A percentile compares a stretch with the other conserved stretches of the same genome.
Evolutionary conservation across 371 early-diverging fungal species (phyloP).

Genomic region (Amoeboaphelidium protococcarum): DNA sequence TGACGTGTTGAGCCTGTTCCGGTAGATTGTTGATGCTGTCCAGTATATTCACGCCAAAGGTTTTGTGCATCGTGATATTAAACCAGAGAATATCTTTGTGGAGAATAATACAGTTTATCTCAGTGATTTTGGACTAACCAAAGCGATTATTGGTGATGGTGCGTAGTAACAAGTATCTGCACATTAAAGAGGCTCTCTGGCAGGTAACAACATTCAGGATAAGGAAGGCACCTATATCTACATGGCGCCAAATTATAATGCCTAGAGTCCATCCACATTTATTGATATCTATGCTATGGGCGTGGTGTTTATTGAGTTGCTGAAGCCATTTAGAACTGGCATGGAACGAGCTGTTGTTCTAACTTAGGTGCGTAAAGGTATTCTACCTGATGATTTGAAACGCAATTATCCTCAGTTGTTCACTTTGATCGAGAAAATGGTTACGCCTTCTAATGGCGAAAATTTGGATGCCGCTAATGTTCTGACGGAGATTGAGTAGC

Average conservation of each 20-base stretch:
- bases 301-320: background rate
- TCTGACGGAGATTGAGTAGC: too few species aligned
- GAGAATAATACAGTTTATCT: constrained; percentile 10
- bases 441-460: too few species aligned
- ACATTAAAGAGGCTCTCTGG: background rate
- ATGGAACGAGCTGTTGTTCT: background rate
- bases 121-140: constrained; percentile 53
- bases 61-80: constrained; percentile 47
- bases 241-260: background rate
- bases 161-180: too few species aligned
- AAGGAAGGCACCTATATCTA: background rate
- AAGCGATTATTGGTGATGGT: constrained; percentile 20
- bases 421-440: too few species aligned
- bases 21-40: constrained; percentile 11
- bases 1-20: constrained; percentile 1
- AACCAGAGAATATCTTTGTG: constrained; percentile 49
- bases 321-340: background rate
- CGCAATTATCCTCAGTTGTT: too few species aligned
- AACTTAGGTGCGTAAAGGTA: background rate
- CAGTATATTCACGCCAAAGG: constrained; percentile 40
- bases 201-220: background rate
- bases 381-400: background rate
- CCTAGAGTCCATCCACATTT: too few species aligned
- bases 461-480: too few species aligned
- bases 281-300: background rate